Evolutionary conservation across 192 early-diverging fungal genomes (phyloP).

Genomic region (Spizellomyces sp.): DNA sequence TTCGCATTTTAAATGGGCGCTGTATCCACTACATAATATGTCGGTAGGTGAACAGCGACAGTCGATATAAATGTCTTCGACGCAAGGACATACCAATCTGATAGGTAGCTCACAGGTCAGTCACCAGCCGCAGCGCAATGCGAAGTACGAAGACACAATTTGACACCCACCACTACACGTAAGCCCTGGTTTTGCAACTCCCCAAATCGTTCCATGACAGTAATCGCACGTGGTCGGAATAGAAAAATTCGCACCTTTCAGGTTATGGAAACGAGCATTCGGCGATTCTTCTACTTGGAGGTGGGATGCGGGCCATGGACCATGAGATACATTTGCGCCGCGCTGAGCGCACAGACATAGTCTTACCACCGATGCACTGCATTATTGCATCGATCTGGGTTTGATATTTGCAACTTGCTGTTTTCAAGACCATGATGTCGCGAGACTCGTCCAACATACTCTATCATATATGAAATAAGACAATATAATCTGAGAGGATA

Average conservation of each 20-base stretch:
- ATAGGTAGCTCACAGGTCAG: too few species aligned
- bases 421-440: constrained; percentile 54
- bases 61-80: neutral
- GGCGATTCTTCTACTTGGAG: constrained; percentile 49
- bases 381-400: constrained; percentile 67
- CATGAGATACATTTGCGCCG: too few species aligned
- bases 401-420: constrained; percentile 47
- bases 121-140: too few species aligned
- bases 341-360: too few species aligned
- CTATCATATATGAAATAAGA: too few species aligned
- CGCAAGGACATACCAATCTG: too few species aligned
- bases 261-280: constrained; percentile 59
- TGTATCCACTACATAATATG: constrained; percentile 56
- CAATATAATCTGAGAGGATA: neutral
- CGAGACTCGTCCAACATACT: neutral
- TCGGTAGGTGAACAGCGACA: neutral
- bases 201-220: constrained; percentile 78
- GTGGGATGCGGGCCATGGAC: too few species aligned
- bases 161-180: constrained; percentile 56
- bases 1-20: constrained; percentile 79
- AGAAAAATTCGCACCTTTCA: constrained; percentile 69
- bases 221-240: constrained; percentile 77
- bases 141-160: neutral
- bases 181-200: constrained; percentile 70
- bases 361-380: constrained; percentile 63